Percentiles rank a stretch among this genome's conserved stretches.
Conservation (phyloP, 805 yeast species). For the Lachancea quebecensis region DNA sequence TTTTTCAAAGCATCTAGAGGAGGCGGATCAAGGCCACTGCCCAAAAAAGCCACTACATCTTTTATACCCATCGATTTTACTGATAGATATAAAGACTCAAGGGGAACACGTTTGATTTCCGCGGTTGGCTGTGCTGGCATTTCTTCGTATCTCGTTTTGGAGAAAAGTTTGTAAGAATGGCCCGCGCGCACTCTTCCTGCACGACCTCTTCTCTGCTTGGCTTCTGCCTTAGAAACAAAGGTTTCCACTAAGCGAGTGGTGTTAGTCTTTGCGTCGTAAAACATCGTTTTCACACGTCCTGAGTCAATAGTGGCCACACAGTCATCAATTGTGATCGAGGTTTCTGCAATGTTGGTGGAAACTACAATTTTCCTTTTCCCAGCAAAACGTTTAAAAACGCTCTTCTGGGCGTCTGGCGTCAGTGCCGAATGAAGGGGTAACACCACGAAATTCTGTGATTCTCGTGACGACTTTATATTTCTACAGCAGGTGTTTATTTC, state of each 20-base stretch:
- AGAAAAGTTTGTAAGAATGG: slow-evolving; percentile 84
- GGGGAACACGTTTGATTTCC: slow-evolving; percentile 76
- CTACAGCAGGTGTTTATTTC: slow-evolving; percentile 63
- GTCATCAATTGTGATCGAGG: slow-evolving; percentile 93
- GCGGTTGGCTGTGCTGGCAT: slow-evolving; percentile 79
- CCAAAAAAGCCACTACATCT: slow-evolving; percentile 62
- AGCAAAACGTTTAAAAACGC: slow-evolving; percentile 82
- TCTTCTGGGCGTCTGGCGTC: slow-evolving; percentile 94
- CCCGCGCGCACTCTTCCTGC: slow-evolving; percentile 99
- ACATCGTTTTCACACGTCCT: slow-evolving; percentile 88
- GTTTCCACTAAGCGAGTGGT: slow-evolving; percentile 58
- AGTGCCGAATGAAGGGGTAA: slow-evolving; percentile 86
- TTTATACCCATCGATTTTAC: slow-evolving; percentile 85
- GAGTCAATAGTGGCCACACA: slow-evolving; percentile 91
- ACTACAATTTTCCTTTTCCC: slow-evolving; percentile 86
- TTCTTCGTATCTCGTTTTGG: slow-evolving; percentile 87
- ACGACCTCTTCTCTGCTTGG: slow-evolving; percentile 92
- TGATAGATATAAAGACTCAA: slow-evolving; percentile 74
- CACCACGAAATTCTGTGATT: slow-evolving; percentile 6
- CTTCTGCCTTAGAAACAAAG: slow-evolving; percentile 87
- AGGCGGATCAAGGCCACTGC: slow-evolving; percentile 80
- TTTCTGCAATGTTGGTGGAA: slow-evolving; percentile 97
- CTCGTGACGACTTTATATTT: slow-evolving; percentile 9
- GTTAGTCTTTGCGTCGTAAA: slow-evolving; percentile 72
- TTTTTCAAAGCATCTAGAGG: slow-evolving; percentile 33